phyloP scores from a whole-genome alignment of 176 grass and related monocot species.

The Poa annua region DNA sequence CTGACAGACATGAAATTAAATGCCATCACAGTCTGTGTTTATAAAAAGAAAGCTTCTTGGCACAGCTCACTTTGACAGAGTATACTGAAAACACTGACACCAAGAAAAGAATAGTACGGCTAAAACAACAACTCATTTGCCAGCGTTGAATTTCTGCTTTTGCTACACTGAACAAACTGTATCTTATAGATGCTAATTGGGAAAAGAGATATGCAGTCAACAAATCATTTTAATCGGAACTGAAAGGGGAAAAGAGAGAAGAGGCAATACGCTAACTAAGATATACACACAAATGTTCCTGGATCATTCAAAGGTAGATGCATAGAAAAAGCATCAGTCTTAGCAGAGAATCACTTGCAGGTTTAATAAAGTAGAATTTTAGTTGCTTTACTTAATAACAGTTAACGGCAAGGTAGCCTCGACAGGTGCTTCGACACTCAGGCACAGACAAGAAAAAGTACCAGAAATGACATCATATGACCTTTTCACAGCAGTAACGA shows the following conservation, averaged over 20 bases:
- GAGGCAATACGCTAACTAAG: conserved; percentile 3
- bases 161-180: conserved; percentile 17
- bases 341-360: conserved; percentile 3
- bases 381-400: conserved; percentile 21
- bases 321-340: background rate
- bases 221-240: background rate
- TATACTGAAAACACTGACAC: background rate
- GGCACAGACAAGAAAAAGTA: background rate
- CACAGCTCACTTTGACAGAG: conserved; percentile 12
- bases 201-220: background rate
- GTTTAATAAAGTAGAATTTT: conserved; percentile 30
- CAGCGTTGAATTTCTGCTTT: conserved; percentile 1
- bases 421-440: background rate
- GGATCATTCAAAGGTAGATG: conserved; percentile 12
- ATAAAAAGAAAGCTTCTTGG: conserved; percentile 6
- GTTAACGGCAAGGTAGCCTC: conserved; percentile 10
- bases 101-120: conserved; percentile 13
- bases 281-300: background rate
- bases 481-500: conserved; percentile 24
- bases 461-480: background rate
- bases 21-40: conserved; percentile 21
- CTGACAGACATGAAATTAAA: conserved; percentile 24
- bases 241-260: conserved; percentile 7
- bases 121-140: conserved; percentile 17
- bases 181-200: background rate